A percentile compares a stretch with the other conserved stretches of the same genome.
Evolutionary conservation across 306 rosid species (phyloP).

Genomic region (Gastrolobium bilobum): DNA sequence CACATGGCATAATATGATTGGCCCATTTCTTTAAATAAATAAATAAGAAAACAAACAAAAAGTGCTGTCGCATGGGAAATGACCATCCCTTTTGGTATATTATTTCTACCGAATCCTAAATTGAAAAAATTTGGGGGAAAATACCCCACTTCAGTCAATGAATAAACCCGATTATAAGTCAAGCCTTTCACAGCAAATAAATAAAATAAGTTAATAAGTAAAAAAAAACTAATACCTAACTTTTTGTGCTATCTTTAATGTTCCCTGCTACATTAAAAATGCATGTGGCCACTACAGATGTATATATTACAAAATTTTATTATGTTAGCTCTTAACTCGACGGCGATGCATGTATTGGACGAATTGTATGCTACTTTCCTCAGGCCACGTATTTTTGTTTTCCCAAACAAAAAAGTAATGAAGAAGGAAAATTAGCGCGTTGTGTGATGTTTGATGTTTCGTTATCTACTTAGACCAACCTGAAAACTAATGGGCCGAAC

Average conservation of each 20-base stretch:
- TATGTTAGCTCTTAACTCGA: not conserved
- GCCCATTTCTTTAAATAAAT: too few species aligned
- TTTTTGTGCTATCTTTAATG: slow-evolving; percentile 31
- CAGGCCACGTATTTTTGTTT: not conserved
- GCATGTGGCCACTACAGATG: slow-evolving; percentile 10
- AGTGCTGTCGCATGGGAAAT: too few species aligned
- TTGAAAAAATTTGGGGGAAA: too few species aligned
- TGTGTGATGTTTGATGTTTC: not conserved
- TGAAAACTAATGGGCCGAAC: slow-evolving; percentile 40
- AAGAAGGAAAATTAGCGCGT: not conserved
- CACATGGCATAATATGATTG: too few species aligned
- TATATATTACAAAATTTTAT: slow-evolving; percentile 8
- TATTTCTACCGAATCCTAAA: too few species aligned
- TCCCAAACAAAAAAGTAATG: not conserved
- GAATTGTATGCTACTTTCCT: not conserved
- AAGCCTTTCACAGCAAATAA: not conserved
- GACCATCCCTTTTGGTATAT: too few species aligned
- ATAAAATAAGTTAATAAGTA: not conserved
- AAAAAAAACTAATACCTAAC: slow-evolving; percentile 14
- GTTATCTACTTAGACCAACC: not conserved
- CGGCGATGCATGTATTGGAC: not conserved
- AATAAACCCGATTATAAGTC: not conserved
- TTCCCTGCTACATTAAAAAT: slow-evolving; percentile 17
- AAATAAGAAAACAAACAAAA: too few species aligned
- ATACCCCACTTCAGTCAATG: too few species aligned